phyloP scores from a whole-genome alignment of 495 filamentous ascomycete genomes.

The Penicillium odoratum region DNA sequence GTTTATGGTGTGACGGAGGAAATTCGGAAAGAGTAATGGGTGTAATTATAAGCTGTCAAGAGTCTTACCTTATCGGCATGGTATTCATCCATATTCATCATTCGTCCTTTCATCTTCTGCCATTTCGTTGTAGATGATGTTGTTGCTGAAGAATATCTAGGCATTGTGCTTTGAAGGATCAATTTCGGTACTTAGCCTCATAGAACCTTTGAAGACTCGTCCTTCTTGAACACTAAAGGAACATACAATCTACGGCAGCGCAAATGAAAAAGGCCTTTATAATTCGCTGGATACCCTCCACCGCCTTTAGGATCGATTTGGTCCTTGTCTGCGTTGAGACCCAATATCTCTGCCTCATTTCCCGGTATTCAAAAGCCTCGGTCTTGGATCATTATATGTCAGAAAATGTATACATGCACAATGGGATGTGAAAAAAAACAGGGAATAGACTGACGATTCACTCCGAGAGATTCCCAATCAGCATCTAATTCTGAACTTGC shows the following conservation, averaged over 20 bases:
- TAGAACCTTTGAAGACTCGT: not conserved
- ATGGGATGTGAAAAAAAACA: not conserved
- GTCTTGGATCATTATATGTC: slow-evolving; percentile 24
- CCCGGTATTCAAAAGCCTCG: slow-evolving; percentile 39
- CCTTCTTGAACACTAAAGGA: slow-evolving; percentile 5
- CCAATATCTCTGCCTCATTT: slow-evolving; percentile 37
- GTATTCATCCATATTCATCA: not conserved
- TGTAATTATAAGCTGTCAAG: not conserved
- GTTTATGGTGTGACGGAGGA: slow-evolving; percentile 24
- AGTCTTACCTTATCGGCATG: not conserved
- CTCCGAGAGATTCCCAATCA: slow-evolving; percentile 56
- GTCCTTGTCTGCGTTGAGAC: slow-evolving; percentile 48
- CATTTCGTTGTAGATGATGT: slow-evolving; percentile 36
- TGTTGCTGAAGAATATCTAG: slow-evolving; percentile 56
- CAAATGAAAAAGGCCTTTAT: no score
- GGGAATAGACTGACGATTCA: slow-evolving; percentile 40
- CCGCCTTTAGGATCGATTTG: slow-evolving; percentile 53
- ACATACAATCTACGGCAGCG: no score
- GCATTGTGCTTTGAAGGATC: slow-evolving; percentile 44
- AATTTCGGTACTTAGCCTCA: not conserved
- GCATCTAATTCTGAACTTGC: slow-evolving; percentile 56
- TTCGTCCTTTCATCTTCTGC: slow-evolving; percentile 17
- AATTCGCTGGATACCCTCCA: slow-evolving; percentile 54
- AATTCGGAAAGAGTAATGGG: not conserved
- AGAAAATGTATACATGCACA: not conserved